A percentile compares a stretch with the other conserved stretches of the same genome.
Evolutionary conservation across 208 protist genomes (phyloP).

Genomic region (Acanthamoeba triangularis): DNA sequence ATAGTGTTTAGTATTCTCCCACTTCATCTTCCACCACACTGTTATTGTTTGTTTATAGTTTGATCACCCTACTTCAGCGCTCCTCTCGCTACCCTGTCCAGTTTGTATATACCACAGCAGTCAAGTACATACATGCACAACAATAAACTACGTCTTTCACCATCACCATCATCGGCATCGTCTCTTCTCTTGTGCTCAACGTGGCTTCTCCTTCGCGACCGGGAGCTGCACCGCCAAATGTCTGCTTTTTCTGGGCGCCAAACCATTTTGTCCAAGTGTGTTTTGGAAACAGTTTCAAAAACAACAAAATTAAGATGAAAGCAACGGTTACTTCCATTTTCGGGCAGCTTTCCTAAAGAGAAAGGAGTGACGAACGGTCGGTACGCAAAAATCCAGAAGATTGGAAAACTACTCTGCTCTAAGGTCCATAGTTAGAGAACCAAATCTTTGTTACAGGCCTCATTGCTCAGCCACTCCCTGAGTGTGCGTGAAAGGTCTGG

Average conservation of each 20-base stretch:
- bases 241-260: background rate
- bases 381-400: too few species aligned
- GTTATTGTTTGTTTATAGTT: constrained; percentile 32
- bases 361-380: too few species aligned
- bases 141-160: background rate
- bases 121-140: background rate
- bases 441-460: too few species aligned
- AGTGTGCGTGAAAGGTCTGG: too few species aligned
- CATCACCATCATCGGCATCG: too few species aligned
- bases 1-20: background rate
- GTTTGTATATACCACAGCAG: background rate
- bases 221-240: too few species aligned
- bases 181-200: too few species aligned
- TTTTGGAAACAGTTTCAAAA: background rate
- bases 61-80: background rate
- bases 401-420: too few species aligned
- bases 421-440: too few species aligned
- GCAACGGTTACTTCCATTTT: background rate
- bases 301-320: background rate
- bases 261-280: background rate
- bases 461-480: too few species aligned
- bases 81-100: background rate
- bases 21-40: background rate
- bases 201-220: background rate
- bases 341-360: too few species aligned